Evolutionary conservation across 2,329 filamentous ascomycete species (phyloP), one percentile per base, ranked within the genome.

Genomic region (Curvularia sp.): DNA sequence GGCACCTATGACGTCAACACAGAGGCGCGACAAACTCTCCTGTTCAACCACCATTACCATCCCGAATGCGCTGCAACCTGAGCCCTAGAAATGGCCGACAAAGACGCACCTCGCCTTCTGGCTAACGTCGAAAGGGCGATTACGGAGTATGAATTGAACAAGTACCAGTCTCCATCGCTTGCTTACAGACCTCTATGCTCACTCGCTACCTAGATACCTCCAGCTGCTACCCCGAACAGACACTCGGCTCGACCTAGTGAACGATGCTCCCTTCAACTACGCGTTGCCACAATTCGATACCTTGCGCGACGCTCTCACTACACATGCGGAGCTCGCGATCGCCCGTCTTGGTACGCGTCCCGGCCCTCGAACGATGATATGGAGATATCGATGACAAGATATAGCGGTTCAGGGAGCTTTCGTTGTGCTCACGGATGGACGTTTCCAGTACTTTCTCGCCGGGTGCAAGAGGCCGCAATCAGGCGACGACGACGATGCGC

Each of bases 91-190:
- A 27, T 27, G 25, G 25, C 25, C 25, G 25, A 27, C 25, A 27
- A 4, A 27, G 25, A 8, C 25, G 25, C 25, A 27, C 25, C 25
- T 27, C 25, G 25, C 25, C 25, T 27, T 27, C 25, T 27, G 25
- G 25, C 25, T 27, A 27, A 27, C 25, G 25, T 27, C 25, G 25
- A 27, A 27, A 27, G 25, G 25, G 25, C 25, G 42, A 46, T 28
- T 46, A 46, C 25, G 42, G 42, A 46, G 23, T 10, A 46, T 46
- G 42, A 46, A 46, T 46, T 46, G 42, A 46, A 46, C 42, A 46
- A 28, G 42, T 27, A 27, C 25, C 25, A 27, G 25, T 27, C 25
- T 27, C 25, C 25, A 27, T 27, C 25, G 25, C 25, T 27, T 27
- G 25, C 25, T 27, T 27, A 27, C 25, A 27, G 25, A 27, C 25